phyloP scores from a whole-genome alignment of 805 yeast genomes.

The Ogataea ramenticola region DNA sequence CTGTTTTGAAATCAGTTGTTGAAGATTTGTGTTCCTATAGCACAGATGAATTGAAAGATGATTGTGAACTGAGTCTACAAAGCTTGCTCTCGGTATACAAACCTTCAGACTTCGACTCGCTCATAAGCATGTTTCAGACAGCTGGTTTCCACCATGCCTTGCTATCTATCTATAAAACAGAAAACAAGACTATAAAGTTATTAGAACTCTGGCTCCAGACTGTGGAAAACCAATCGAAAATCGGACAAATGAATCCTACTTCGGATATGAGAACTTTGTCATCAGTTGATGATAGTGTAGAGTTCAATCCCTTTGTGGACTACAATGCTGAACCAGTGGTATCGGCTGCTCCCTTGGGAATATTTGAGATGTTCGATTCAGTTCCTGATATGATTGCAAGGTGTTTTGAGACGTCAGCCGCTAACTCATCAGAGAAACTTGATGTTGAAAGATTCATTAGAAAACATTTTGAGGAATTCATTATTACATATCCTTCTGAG shows the following conservation, averaged over 20 bases:
- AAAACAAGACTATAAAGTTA: constrained; percentile 44
- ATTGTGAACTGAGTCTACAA: constrained; percentile 72
- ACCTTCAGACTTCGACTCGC: constrained; percentile 43
- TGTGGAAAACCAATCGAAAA: constrained; percentile 6
- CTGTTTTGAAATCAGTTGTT: constrained; percentile 41
- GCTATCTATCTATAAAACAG: constrained; percentile 46
- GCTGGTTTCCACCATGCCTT: constrained; percentile 55
- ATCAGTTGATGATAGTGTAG: neutral
- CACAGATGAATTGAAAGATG: constrained; percentile 32
- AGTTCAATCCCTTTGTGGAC: neutral
- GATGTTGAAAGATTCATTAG: constrained; percentile 21
- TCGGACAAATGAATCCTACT: too few species aligned
- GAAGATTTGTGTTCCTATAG: constrained; percentile 39
- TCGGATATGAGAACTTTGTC: too few species aligned
- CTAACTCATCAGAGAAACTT: constrained; percentile 8
- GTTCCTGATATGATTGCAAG: constrained; percentile 19
- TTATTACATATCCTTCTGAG: constrained; percentile 23
- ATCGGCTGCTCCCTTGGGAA: neutral
- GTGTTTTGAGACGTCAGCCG: constrained; percentile 14
- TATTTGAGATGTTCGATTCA: constrained; percentile 18
- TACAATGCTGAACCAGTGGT: neutral
- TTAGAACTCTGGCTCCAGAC: constrained; percentile 44
- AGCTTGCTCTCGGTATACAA: constrained; percentile 60
- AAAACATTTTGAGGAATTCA: constrained; percentile 22
- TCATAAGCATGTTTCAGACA: constrained; percentile 44